Evolutionary conservation across 495 filamentous ascomycete species (phyloP).

Genomic region (Penicillium fimorum): DNA sequence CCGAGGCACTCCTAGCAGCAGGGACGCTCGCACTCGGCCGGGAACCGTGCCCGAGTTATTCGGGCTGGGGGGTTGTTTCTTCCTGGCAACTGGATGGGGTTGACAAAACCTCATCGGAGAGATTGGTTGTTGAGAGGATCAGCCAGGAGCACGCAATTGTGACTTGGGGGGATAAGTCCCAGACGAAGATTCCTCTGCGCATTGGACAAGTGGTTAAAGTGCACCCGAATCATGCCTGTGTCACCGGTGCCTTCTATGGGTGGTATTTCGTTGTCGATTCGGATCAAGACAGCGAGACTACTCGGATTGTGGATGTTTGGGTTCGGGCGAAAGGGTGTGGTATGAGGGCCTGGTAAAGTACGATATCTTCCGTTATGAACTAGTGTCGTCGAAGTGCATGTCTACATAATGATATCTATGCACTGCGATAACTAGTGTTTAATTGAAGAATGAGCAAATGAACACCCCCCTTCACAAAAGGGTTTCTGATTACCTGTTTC

Average conservation of each 20-base stretch:
- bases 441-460: no score
- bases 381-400: not conserved
- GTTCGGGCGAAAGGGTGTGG: slow-evolving; percentile 35
- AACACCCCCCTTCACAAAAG: no score
- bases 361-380: not conserved
- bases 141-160: slow-evolving; percentile 42
- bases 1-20: slow-evolving; percentile 69
- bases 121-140: slow-evolving; percentile 34
- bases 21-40: slow-evolving; percentile 72
- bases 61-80: slow-evolving; percentile 71
- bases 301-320: slow-evolving; percentile 69
- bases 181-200: slow-evolving; percentile 25
- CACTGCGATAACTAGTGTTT: no score
- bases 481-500: no score
- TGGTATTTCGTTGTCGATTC: slow-evolving; percentile 79
- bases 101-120: not conserved
- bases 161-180: slow-evolving; percentile 21
- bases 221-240: slow-evolving; percentile 85
- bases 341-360: slow-evolving; percentile 7
- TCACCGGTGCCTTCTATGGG: slow-evolving; percentile 67
- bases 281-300: slow-evolving; percentile 48
- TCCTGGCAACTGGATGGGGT: slow-evolving; percentile 47
- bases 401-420: no score
- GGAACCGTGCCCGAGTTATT: slow-evolving; percentile 70
- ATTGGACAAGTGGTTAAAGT: slow-evolving; percentile 58